Base-by-base conservation (phyloP, 805 yeast species). In the Hanseniaspora singularis region DNA sequence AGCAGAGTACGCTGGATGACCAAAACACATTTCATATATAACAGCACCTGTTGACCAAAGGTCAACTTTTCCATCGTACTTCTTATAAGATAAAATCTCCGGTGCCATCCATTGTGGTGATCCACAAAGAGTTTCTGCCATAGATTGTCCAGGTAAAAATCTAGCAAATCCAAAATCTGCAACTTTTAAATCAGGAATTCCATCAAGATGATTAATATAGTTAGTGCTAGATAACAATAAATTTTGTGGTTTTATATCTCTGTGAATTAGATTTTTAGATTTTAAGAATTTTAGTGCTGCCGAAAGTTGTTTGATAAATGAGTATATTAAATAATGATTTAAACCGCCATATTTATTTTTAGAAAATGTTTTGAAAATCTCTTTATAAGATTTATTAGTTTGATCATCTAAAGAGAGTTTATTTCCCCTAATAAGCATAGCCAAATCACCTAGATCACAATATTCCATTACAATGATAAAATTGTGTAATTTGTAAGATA, bases 41-140 rank as follows among this genome's bases (percentile, higher is more conserved):
- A 92, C 97, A 1, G 97, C 94, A 3, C 98, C 98, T 4, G 89
- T 95, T 6, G 96, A 87, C 98, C 98, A 92, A 52, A 92, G 65
- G 60, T 92, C 98, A 0, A 96, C 97, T 61, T 87, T 88, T 4
- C 97, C 98, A 55, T 88, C 87, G 65, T 92, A 92, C 64, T 87
- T 92, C 61, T 92, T 96, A 58, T 85, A 88, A 52, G 94, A 72
- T 55, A 92, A 68, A 40, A 92, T 92, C 64, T 92, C 98, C 0
- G 98, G 98, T 0, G 98, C 98, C 98, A 92, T 92, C 64, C 92
- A 92, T 37, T 92, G 71, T 3, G 98, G 98, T 10, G 95, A 85
- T 1, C 98, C 98, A 70, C 98, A 92, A 54, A 92, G 68, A 1
- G 98, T 92, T 60, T 92, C 98, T 1, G 97, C 97, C 75, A 92